These are phyloP conservation scores for Diplodia sapinea DNA, from an alignment of 2,329 filamentous ascomycete genomes.

Conservation along the genomic window DNA sequence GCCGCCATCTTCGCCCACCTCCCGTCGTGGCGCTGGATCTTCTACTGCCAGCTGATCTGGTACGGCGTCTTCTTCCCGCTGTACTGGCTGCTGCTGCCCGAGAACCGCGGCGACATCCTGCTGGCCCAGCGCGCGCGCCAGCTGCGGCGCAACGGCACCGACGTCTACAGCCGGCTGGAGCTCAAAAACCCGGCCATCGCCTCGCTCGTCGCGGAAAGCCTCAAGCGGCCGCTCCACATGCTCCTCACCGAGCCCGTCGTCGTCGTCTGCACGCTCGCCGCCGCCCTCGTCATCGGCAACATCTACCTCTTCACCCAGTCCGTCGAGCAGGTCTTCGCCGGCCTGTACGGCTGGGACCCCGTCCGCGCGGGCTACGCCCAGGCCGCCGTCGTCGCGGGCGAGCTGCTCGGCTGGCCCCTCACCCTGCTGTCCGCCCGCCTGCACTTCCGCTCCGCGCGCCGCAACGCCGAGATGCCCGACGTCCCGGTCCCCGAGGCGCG, in stretches of 20 bases:
- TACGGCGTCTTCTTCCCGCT: constrained; percentile 52
- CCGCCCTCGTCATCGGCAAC: constrained; percentile 54
- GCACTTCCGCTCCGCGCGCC: constrained; percentile 50
- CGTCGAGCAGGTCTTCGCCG: constrained; percentile 51
- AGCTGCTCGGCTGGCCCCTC: constrained; percentile 50
- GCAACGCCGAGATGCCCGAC: constrained; percentile 23
- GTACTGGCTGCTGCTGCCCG: constrained; percentile 50
- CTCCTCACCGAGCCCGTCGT: constrained; percentile 59
- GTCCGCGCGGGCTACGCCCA: constrained; percentile 55
- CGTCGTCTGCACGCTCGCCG: constrained; percentile 56
- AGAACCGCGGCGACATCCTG: constrained; percentile 57
- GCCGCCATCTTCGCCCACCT: constrained; percentile 42
- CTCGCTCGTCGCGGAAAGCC: constrained; percentile 42
- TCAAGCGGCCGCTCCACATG: constrained; percentile 45
- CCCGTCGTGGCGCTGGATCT: constrained; percentile 47
- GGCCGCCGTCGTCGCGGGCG: constrained; percentile 53
- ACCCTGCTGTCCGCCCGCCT: constrained; percentile 47
- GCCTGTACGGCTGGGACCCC: constrained; percentile 50
- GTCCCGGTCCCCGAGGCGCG: constrained; percentile 49
- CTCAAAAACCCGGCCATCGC: constrained; percentile 41
- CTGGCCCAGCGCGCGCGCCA: constrained; percentile 46
- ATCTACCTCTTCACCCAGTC: constrained; percentile 59
- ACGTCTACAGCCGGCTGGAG: constrained; percentile 46
- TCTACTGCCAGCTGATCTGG: constrained; percentile 47
- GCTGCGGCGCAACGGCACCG: constrained; percentile 38